These are phyloP conservation scores for Fistulinella prunicolor DNA, from an alignment of 768 basidiomycete species.

Conservation along the genomic window DNA sequence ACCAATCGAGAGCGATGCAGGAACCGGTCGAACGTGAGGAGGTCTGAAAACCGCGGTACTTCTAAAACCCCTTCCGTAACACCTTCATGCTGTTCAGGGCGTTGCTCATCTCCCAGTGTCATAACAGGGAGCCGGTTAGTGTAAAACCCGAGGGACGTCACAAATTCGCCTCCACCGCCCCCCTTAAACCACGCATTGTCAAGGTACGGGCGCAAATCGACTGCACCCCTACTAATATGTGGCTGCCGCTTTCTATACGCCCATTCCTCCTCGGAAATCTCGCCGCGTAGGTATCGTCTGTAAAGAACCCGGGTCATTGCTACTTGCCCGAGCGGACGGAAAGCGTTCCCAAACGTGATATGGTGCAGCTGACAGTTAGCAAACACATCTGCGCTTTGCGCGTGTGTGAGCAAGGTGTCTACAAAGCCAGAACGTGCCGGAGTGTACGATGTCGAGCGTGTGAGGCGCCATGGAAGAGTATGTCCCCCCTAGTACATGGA, in stretches of 20 bases:
- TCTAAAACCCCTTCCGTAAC: neutral
- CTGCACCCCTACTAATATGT: constrained; percentile 45
- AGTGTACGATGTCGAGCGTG: constrained; percentile 34
- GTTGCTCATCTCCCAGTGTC: constrained; percentile 13
- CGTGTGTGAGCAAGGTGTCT: constrained; percentile 24
- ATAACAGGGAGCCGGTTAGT: constrained; percentile 45
- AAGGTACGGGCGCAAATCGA: constrained; percentile 51
- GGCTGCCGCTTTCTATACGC: neutral
- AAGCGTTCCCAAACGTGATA: neutral
- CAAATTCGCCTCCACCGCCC: constrained; percentile 46
- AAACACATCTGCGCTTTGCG: constrained; percentile 33
- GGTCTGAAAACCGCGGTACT: constrained; percentile 38
- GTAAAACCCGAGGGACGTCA: constrained; percentile 42
- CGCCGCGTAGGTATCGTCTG: neutral
- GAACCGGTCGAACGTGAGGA: constrained; percentile 50
- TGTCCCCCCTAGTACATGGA: constrained; percentile 53
- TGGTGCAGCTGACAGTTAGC: neutral
- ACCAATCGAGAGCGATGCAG: constrained; percentile 39
- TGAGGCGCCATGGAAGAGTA: constrained; percentile 43
- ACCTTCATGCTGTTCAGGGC: neutral
- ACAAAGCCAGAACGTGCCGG: constrained; percentile 36
- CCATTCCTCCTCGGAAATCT: neutral
- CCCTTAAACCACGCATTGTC: constrained; percentile 43
- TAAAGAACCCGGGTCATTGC: neutral
- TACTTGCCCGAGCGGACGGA: neutral